These are phyloP conservation scores for Podila clonocystis DNA, from an alignment of 192 early-diverging fungal species.

Conservation along the genomic window DNA sequence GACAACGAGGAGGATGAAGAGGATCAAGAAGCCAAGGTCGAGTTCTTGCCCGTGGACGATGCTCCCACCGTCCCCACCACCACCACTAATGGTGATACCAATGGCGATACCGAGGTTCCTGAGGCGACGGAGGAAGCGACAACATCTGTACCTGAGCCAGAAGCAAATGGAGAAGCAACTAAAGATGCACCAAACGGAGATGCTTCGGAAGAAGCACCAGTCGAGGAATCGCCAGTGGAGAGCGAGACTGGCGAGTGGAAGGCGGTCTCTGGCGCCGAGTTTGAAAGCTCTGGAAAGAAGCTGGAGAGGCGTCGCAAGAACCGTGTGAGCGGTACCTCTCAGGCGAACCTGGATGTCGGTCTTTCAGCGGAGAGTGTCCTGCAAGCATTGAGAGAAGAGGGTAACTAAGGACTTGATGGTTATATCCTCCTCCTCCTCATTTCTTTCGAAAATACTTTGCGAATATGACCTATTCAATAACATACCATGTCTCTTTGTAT, in stretches of 20 bases:
- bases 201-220: not conserved
- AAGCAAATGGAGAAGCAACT: no score
- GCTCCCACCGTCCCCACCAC: not conserved
- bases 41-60: not conserved
- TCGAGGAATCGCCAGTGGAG: not conserved
- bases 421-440: not conserved
- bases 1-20: not conserved
- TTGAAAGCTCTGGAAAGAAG: constrained; percentile 37
- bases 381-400: constrained; percentile 42
- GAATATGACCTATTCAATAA: no score
- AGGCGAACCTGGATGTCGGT: constrained; percentile 10
- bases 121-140: not conserved
- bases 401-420: not conserved
- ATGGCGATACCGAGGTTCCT: not conserved
- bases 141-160: not conserved
- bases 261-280: constrained; percentile 26
- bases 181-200: not conserved
- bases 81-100: not conserved
- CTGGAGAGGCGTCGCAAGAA: constrained; percentile 43
- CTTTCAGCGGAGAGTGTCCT: constrained; percentile 47
- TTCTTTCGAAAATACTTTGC: not conserved
- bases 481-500: no score
- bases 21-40: not conserved
- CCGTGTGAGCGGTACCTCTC: constrained; percentile 11
- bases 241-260: constrained; percentile 22